Percentiles rank a stretch among this genome's conserved stretches.
Evolutionary conservation across 352 stramenopile genomes (phyloP).

Genomic region (Globisporangium iwayamae): DNA sequence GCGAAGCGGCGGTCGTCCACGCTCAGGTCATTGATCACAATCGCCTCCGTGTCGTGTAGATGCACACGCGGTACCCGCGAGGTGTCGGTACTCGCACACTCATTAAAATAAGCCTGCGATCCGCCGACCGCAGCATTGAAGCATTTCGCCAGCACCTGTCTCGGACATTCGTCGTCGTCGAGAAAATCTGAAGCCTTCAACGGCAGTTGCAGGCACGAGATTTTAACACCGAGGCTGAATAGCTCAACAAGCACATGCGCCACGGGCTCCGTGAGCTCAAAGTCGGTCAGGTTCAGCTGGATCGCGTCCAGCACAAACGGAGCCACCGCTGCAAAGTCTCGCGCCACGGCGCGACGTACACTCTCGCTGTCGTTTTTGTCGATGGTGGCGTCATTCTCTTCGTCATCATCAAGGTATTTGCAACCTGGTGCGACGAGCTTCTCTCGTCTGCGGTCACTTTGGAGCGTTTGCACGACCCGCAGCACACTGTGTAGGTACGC

Average conservation of each 20-base stretch:
- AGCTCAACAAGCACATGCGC: conserved; percentile 21
- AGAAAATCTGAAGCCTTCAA: conserved; percentile 32
- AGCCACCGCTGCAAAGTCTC: neutral
- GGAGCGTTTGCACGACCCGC: conserved; percentile 17
- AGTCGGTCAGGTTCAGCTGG: conserved; percentile 34
- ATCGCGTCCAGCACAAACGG: conserved; percentile 29
- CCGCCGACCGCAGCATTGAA: conserved; percentile 12
- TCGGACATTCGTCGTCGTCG: conserved; percentile 27
- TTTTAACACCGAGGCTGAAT: conserved; percentile 18
- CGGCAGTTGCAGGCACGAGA: conserved; percentile 30
- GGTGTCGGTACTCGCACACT: neutral
- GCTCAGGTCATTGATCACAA: conserved; percentile 16
- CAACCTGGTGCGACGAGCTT: neutral
- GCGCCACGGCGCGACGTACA: neutral
- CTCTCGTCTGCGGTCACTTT: neutral
- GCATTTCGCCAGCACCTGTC: conserved; percentile 27
- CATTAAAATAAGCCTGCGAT: neutral
- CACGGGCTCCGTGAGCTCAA: conserved; percentile 32
- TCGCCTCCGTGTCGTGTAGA: neutral
- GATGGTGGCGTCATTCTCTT: neutral
- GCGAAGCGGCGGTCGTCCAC: conserved; percentile 17
- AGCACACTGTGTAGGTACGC: conserved; percentile 30
- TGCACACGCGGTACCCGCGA: neutral
- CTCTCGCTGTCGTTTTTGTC: neutral
- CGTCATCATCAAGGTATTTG: neutral